phyloP scores from a whole-genome alignment of 805 yeast genomes.

The Yarrowia deformans region DNA sequence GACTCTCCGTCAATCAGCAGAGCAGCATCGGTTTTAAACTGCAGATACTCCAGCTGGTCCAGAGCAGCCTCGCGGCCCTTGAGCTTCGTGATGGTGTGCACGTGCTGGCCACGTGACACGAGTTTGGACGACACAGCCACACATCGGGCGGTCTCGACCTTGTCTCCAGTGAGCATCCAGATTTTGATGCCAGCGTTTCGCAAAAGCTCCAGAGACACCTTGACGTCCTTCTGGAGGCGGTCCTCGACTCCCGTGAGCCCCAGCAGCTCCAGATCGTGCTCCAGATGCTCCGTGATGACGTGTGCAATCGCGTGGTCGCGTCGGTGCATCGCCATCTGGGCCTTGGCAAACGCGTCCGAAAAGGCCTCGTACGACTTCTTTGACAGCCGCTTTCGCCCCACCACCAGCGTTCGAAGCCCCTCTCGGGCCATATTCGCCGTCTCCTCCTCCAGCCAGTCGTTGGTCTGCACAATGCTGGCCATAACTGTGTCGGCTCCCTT shows the following conservation, averaged over 20 bases:
- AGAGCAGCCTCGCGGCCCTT: slow-evolving; percentile 69
- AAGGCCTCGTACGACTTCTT: slow-evolving; percentile 66
- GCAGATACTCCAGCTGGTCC: slow-evolving; percentile 75
- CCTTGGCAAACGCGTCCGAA: slow-evolving; percentile 67
- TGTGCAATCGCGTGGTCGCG: slow-evolving; percentile 78
- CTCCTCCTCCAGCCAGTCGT: slow-evolving; percentile 98
- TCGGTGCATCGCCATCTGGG: slow-evolving; percentile 77
- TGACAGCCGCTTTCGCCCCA: slow-evolving; percentile 80
- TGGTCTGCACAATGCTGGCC: slow-evolving; percentile 78
- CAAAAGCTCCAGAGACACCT: slow-evolving; percentile 86
- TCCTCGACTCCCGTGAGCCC: slow-evolving; percentile 99
- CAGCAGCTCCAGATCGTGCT: slow-evolving; percentile 79
- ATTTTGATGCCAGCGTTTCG: slow-evolving; percentile 97
- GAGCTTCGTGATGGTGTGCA: slow-evolving; percentile 81
- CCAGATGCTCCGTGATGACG: slow-evolving; percentile 73
- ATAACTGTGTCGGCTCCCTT: slow-evolving; percentile 98
- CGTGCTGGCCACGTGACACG: slow-evolving; percentile 91
- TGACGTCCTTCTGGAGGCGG: slow-evolving; percentile 88
- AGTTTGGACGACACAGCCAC: slow-evolving; percentile 95
- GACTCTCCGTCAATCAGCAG: slow-evolving; percentile 95
- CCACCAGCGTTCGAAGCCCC: slow-evolving; percentile 92
- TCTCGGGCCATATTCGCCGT: slow-evolving; percentile 98
- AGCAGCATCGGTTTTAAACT: slow-evolving; percentile 69
- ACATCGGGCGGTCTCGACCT: slow-evolving; percentile 97
- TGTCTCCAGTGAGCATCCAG: slow-evolving; percentile 99